Evolutionary conservation across 139 green algal species (phyloP).

Genomic region (Desmodesmus armatus): DNA sequence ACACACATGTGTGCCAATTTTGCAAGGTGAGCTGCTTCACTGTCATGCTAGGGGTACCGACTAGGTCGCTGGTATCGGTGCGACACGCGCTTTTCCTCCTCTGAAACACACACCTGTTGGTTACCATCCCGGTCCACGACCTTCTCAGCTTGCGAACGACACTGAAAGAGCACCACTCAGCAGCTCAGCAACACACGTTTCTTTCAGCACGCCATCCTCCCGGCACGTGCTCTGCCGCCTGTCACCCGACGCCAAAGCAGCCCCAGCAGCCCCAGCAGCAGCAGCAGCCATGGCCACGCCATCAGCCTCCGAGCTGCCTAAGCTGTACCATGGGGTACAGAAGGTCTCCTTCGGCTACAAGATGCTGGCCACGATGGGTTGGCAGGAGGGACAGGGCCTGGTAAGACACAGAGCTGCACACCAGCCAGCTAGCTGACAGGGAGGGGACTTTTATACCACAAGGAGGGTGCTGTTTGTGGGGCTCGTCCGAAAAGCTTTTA

Average conservation of each 20-base stretch:
- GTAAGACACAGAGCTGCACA: slow-evolving; percentile 47
- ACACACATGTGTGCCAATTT: too few species aligned
- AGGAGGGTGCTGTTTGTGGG: not conserved
- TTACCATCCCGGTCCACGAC: not conserved
- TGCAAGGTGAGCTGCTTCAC: too few species aligned
- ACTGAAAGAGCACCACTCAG: not conserved
- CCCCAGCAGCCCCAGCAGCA: not conserved
- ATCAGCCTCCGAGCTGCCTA: not conserved
- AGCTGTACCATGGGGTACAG: slow-evolving; percentile 76
- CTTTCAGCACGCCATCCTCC: not conserved
- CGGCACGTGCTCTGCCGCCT: not conserved
- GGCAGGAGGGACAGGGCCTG: slow-evolving; percentile 88
- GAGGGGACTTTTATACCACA: not conserved
- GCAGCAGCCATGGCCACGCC: not conserved
- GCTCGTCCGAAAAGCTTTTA: not conserved
- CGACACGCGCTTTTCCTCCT: too few species aligned
- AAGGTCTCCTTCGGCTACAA: slow-evolving; percentile 81
- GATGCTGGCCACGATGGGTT: slow-evolving; percentile 83
- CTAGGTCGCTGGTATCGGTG: too few species aligned
- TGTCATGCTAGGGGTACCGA: too few species aligned
- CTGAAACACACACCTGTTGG: not conserved
- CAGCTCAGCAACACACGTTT: not conserved
- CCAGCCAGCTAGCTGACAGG: not conserved
- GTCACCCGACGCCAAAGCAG: not conserved
- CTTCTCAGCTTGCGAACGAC: not conserved